Evolutionary conservation across 2,329 filamentous ascomycete species (phyloP), one percentile per base, ranked within the genome.

Genomic region (Arthrobotrys conoides): DNA sequence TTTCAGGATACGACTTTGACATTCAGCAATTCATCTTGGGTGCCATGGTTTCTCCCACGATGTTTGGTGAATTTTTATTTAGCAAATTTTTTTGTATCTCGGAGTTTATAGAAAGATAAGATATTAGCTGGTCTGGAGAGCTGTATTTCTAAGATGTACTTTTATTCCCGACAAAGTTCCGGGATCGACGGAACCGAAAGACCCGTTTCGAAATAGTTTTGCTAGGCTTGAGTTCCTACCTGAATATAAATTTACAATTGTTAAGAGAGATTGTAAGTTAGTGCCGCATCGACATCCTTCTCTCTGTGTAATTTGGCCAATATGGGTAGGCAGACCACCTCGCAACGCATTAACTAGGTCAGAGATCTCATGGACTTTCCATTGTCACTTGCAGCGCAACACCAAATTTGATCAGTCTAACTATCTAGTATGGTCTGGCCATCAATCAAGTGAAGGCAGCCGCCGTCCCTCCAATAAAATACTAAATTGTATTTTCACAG

Each of bases 81-180:
- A 3, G 22, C 36, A 41, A 27, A 44, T 20, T 36, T 10, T 38
- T 59, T 8, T 61, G 36, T 61, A 44, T 44, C 10, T 61, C 5
- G 57, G 57, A 61, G 57, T 61, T 44, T 61, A 44, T 27, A 44
- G 20, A 59, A 22, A 59, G 53, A 57, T 30, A 30, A 30, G 27
- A 36, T 59, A 59, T 38, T 22, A 16, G 22, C 33, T 16, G 53
- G n/a, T n/a, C 12, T 59, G 12, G 20, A 44, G 2, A 33, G 57
- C 53, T 59, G 30, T 44, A 44, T 41, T 24, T 44, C 33, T 61
- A 61, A 24, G 36, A 61, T 44, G 57, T 61, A 61, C 33, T 61
- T 61, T 61, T 24, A 41, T 44, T 61, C 41, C 4, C 36, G n/a
- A 46, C n/a, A 20, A 41, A n/a, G 2, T 3, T 41, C 12, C 38